Evolutionary conservation across 78 protist species (phyloP), one percentile per base, ranked within the genome.

Genomic region (Pelomyxa schiedti): DNA sequence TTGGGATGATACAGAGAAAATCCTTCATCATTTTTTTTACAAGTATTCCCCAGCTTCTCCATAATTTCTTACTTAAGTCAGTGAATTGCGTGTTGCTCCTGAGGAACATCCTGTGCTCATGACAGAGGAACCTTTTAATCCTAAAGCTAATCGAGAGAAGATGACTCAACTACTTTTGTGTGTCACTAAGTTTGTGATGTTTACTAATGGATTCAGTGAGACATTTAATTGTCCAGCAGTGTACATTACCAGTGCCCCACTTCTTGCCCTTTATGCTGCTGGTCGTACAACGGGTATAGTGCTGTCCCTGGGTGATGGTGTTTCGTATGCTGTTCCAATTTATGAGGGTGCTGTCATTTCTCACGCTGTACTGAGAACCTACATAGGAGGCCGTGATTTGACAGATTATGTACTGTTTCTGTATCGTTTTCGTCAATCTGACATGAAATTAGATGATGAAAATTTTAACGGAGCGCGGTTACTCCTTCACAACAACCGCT

Each of bases 231-330:
- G 70, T 7, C 98, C 98, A n/a, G 97, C 94, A 16, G 4, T 91
- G 70, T 92, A 84, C 76, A 80, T 96, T 26, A 89, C 84, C 9
- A 91, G 80, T 42, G 94, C 92, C 69, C 96, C 99, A 6, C 98
- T 91, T 2, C 85, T 94, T 1, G 74, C 97, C 3, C 81, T 96
- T 28, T 90, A 86, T 73, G 90, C 94, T 16, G 70, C 82, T 29
- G 94, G 94, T 37, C 80, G 91, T 43, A 88, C 92, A 37, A 94
- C 94, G 29, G 97, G 99, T 26, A 64, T 89, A 42, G 99, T 97
- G 26, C 35, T 97, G 53, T 96, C 94, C 77, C 88, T 94, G 66
- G 99, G 99, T 22, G 98, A 92, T 28, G 99, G 99, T 66, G 95
- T 81, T 36, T 68, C 97, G 36, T 92, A 94, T 75, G 75, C 91